A percentile compares a stretch with the other conserved stretches of the same genome.
phyloP scores from a whole-genome alignment of 1,284 basidiomycete species.

The Pseudozyma pruni region DNA sequence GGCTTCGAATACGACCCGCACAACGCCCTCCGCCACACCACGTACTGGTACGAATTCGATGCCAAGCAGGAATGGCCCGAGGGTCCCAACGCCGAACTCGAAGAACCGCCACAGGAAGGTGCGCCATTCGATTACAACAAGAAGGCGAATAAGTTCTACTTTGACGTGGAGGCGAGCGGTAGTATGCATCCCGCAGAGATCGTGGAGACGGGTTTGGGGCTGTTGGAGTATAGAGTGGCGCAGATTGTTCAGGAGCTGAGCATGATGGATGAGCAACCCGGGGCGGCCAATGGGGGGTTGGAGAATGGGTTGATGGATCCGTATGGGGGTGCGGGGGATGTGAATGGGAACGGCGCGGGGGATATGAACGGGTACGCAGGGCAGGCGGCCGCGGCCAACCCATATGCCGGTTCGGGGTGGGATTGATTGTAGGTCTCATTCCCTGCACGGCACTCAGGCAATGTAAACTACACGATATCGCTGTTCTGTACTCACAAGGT shows the following conservation, averaged over 20 bases:
- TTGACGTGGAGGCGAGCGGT: slow-evolving; percentile 65
- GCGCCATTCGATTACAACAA: slow-evolving; percentile 62
- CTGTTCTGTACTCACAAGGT: too few relatives aligned
- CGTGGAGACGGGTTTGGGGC: slow-evolving; percentile 59
- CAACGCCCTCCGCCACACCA: slow-evolving; percentile 95
- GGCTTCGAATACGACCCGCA: slow-evolving; percentile 98
- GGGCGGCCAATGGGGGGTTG: slow-evolving; percentile 6
- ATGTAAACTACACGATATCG: too few relatives aligned
- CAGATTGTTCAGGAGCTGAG: slow-evolving; percentile 66
- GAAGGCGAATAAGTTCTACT: slow-evolving; percentile 63
- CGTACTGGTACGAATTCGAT: slow-evolving; percentile 86
- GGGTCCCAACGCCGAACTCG: slow-evolving; percentile 60
- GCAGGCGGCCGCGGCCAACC: slow-evolving; percentile 15
- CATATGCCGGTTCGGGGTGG: slow-evolving; percentile 27
- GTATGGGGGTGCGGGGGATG: slow-evolving; percentile 10
- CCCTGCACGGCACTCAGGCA: too few relatives aligned
- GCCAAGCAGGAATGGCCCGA: slow-evolving; percentile 66
- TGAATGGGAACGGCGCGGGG: slow-evolving; percentile 11
- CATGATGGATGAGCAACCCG: slow-evolving; percentile 53
- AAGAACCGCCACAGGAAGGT: slow-evolving; percentile 61
- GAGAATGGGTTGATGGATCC: slow-evolving; percentile 33
- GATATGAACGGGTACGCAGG: slow-evolving; percentile 30
- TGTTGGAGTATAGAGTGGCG: slow-evolving; percentile 63
- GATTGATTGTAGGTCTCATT: too few relatives aligned
- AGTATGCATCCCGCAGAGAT: slow-evolving; percentile 65